A percentile compares a stretch with the other conserved stretches of the same genome.
Conservation (phyloP, 805 yeast species). For the Allodekkera sacchari region DNA sequence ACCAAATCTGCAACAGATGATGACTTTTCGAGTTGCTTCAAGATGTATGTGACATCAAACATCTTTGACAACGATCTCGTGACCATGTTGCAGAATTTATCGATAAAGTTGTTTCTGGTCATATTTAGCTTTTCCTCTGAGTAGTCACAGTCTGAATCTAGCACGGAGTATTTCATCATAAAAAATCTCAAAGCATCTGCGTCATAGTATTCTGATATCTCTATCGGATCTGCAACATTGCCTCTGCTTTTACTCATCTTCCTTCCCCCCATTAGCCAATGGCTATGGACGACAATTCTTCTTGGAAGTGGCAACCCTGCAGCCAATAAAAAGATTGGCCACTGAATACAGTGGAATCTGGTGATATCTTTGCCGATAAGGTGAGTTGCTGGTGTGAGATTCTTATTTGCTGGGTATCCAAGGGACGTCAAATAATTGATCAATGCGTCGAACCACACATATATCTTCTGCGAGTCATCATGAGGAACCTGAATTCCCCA, state of each 20-base stretch:
- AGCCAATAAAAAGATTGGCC: slow-evolving; percentile 91
- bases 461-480: slow-evolving; percentile 69
- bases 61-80: slow-evolving; percentile 66
- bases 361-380: slow-evolving; percentile 87
- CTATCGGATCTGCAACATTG: slow-evolving; percentile 87
- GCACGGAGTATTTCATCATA: slow-evolving; percentile 63
- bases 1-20: slow-evolving; percentile 21
- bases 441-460: slow-evolving; percentile 97
- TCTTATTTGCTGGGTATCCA: slow-evolving; percentile 41
- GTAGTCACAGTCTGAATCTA: slow-evolving; percentile 76
- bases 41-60: slow-evolving; percentile 48
- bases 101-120: slow-evolving; percentile 59
- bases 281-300: slow-evolving; percentile 82
- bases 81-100: slow-evolving; percentile 75
- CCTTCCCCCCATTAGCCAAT: slow-evolving; percentile 83
- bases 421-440: slow-evolving; percentile 69
- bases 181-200: slow-evolving; percentile 69
- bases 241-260: slow-evolving; percentile 94
- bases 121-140: slow-evolving; percentile 44
- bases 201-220: slow-evolving; percentile 55
- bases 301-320: slow-evolving; percentile 65
- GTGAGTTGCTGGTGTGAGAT: slow-evolving; percentile 40
- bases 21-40: slow-evolving; percentile 15
- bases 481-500: slow-evolving; percentile 93
- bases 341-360: slow-evolving; percentile 82